Evolutionary conservation across 805 yeast species (phyloP), one percentile per base, ranked within the genome.

Genomic region (Babjeviella inositovora): DNA sequence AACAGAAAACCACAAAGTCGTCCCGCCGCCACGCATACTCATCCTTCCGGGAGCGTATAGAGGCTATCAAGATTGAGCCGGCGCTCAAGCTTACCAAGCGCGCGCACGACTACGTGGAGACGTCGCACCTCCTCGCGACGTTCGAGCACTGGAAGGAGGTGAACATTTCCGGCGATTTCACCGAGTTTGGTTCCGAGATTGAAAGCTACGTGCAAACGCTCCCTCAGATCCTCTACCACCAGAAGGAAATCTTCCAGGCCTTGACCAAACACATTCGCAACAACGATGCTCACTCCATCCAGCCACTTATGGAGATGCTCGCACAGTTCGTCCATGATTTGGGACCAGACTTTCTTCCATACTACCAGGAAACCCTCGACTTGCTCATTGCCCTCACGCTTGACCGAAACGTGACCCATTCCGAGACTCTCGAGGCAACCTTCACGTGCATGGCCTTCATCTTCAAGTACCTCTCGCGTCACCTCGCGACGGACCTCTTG

Each of bases 311-410:
- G 23, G 98, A 90, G 41, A 41, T 77, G 7, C 43, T 84, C 13
- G 66, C 93, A 0, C 93, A 84, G 38, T 75, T 90, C 35, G 72
- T 84, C 19, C 95, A 81, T 36, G 98, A 87, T 51, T 51, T 87
- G 31, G 96, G 95, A 7, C 74, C 87, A 3, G 97, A 87, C 34
- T 90, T 85, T 39, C 62, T 82, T 54, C 34, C 38, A 10, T 82
- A 53, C 38, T 84, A 81, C 38, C 50, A 50, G 2, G 41, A 47
- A 13, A 48, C 82, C 1, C 47, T 87, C 22, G 32, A 38, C 1
- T 34, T 62, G 13, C 55, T 85, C 19, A 62, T 61, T 4, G 42
- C 50, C 1, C 39, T 80, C 27, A 56, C 68, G 0, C 23, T 43
- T 14, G 66, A 68, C 28, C 67, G 65, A 29, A 51, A 58, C 28